Conservation (phyloP, 257 asterid genomes). For the Apocynum venetum region DNA sequence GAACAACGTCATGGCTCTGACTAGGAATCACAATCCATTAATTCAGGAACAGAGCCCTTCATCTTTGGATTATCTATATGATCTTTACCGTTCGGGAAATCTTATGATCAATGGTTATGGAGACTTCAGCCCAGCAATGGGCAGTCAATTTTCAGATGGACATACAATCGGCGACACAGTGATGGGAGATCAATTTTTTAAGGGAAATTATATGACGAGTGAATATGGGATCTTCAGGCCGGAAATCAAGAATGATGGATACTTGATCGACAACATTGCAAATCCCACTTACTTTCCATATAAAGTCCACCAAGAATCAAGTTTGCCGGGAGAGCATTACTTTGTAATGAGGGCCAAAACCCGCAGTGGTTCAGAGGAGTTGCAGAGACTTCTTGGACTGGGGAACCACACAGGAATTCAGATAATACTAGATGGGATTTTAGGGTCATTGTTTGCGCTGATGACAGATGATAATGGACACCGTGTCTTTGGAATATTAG, state of each 20-base stretch:
- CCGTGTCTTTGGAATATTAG: constrained; percentile 1
- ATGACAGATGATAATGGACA: constrained; percentile 12
- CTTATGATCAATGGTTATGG: background rate
- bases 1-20: background rate
- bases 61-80: background rate
- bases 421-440: background rate
- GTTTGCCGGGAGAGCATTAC: background rate
- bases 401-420: background rate
- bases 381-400: background rate
- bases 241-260: background rate
- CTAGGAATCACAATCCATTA: background rate
- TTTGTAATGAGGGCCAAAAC: background rate
- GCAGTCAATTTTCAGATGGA: background rate
- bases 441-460: background rate
- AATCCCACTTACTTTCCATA: background rate
- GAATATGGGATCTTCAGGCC: background rate
- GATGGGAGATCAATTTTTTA: background rate
- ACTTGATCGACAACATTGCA: background rate
- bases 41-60: background rate
- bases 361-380: background rate
- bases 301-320: background rate
- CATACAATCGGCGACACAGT: too few species aligned
- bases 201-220: background rate
- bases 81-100: background rate
- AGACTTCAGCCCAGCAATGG: background rate